Evolutionary conservation across 306 rosid genomes (phyloP).

Genomic region (Prunus mira): DNA sequence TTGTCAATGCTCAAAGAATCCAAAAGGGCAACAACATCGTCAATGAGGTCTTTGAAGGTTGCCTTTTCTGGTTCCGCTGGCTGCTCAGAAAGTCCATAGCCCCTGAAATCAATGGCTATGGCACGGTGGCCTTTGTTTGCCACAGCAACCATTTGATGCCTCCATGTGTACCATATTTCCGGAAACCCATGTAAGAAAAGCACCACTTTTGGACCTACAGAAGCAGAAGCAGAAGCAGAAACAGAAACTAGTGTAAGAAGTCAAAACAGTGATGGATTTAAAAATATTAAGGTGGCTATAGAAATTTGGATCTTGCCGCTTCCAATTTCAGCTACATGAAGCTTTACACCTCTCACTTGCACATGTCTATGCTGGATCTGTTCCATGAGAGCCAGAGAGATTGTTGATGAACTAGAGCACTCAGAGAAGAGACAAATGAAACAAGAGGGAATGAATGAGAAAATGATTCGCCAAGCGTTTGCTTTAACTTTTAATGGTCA

Average conservation of each 20-base stretch:
- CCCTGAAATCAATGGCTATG: slow-evolving; percentile 65
- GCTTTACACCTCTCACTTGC: slow-evolving; percentile 59
- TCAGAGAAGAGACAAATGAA: neutral
- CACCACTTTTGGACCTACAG: slow-evolving; percentile 57
- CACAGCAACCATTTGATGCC: slow-evolving; percentile 66
- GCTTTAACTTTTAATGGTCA: too few species aligned
- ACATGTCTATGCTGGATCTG: slow-evolving; percentile 50
- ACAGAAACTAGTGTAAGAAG: neutral
- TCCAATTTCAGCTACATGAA: slow-evolving; percentile 69
- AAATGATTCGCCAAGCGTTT: too few species aligned
- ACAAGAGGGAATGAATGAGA: too few species aligned
- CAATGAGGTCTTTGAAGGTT: slow-evolving; percentile 36
- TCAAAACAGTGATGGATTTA: neutral
- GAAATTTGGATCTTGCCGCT: slow-evolving; percentile 13
- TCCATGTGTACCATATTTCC: slow-evolving; percentile 82
- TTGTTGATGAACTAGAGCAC: neutral
- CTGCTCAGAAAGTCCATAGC: slow-evolving; percentile 75
- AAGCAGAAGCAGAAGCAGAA: neutral
- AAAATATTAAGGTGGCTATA: neutral
- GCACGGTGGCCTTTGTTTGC: slow-evolving; percentile 67
- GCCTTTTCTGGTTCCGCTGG: slow-evolving; percentile 52
- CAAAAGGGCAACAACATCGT: slow-evolving; percentile 44
- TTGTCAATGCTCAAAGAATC: slow-evolving; percentile 51
- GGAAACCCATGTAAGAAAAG: slow-evolving; percentile 78
- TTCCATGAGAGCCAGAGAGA: slow-evolving; percentile 41